phyloP scores from a whole-genome alignment of 495 filamentous ascomycete genomes.

The Staphylotrichum tortipilum region DNA sequence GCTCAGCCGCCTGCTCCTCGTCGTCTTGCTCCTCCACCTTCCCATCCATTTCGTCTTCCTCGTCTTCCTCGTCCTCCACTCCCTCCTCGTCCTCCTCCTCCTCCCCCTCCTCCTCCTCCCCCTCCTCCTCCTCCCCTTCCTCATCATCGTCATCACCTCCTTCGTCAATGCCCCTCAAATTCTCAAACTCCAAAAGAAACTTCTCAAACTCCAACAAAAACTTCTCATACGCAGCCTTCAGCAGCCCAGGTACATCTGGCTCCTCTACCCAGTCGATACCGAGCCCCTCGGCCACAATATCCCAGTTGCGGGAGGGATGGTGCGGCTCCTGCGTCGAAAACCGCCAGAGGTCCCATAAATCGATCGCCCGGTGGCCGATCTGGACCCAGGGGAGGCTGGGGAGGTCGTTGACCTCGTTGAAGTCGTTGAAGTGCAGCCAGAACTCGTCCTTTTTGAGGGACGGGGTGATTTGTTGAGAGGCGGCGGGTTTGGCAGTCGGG shows the following conservation, averaged over 20 bases:
- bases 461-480: not conserved
- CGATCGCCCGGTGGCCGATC: conserved; percentile 18
- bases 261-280: conserved; percentile 31
- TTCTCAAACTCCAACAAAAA: conserved; percentile 24
- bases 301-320: conserved; percentile 27
- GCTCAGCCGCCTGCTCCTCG: no score
- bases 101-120: not conserved
- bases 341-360: conserved; percentile 32
- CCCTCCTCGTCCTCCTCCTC: conserved; percentile 9
- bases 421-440: conserved; percentile 19
- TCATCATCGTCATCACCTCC: not conserved
- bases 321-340: conserved; percentile 22
- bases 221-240: conserved; percentile 29
- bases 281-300: conserved; percentile 28
- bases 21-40: conserved; percentile 1
- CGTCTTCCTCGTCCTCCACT: no score
- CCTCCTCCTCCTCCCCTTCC: not conserved
- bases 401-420: conserved; percentile 2
- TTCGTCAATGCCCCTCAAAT: conserved; percentile 1
- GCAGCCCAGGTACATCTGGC: conserved; percentile 23
- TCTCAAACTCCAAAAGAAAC: conserved; percentile 18
- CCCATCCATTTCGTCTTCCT: no score
- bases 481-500: no score
- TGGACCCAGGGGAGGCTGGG: conserved; percentile 14
- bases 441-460: conserved; percentile 16